These are phyloP conservation scores for Didymella pinodella DNA, from an alignment of 2,329 filamentous ascomycete genomes.

Conservation along the genomic window DNA sequence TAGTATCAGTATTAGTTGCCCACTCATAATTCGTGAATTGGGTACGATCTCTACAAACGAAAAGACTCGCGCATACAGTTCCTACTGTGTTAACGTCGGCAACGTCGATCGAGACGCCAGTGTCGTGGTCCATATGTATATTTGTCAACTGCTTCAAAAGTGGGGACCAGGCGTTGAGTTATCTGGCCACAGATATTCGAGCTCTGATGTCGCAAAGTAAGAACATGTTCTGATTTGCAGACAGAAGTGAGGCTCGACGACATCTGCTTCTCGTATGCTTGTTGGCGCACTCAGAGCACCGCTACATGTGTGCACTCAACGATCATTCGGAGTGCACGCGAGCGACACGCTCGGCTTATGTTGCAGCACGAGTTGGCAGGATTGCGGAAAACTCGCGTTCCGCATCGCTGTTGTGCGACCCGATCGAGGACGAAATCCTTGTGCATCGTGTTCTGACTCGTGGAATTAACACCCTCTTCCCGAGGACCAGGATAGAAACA, in stretches of 20 bases:
- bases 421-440: constrained; percentile 12
- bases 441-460: constrained; percentile 16
- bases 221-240: background rate
- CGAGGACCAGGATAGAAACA: constrained; percentile 10
- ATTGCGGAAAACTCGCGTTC: constrained; percentile 2
- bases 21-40: background rate
- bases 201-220: background rate
- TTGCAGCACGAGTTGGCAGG: constrained; percentile 1
- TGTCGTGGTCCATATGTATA: background rate
- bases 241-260: background rate
- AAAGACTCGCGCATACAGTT: background rate
- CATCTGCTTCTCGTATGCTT: background rate
- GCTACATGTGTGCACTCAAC: background rate
- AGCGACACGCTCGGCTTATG: constrained; percentile 12
- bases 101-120: background rate
- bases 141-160: background rate
- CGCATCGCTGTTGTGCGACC: constrained; percentile 16
- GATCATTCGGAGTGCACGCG: constrained; percentile 1
- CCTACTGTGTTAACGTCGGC: background rate
- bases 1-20: background rate
- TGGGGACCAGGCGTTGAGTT: background rate
- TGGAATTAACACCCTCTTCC: constrained; percentile 14
- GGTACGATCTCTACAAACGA: background rate
- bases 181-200: too few relatives aligned
- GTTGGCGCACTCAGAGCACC: background rate